Base-by-base conservation (phyloP, 805 yeast genomes). In the Tetrapisispora fleetii region DNA sequence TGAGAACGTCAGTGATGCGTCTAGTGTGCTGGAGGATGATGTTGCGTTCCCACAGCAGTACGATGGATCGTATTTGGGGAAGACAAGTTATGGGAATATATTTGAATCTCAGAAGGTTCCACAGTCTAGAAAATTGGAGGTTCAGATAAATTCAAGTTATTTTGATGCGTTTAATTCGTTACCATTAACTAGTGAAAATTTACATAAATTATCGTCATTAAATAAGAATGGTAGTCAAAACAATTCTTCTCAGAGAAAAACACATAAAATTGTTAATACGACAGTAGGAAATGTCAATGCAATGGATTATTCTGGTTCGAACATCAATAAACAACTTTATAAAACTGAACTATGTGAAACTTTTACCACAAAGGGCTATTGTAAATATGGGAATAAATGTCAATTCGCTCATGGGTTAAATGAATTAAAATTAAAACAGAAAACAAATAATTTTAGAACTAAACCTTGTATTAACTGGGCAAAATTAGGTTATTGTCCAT, bases 401-500 rank as follows among this genome's bases (percentile, higher is more conserved):
- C 96, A 89, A 69, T 89, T 89, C 74, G 96, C 96, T 6, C 97
- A 89, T 62, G 96, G 97, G 18, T 73, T 77, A 37, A 69, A 75
- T 48, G 96, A 89, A 65, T 71, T 89, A 57, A 86, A 86, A 64
- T 56, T 67, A 13, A 81, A 87, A 41, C 82, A 80, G 51, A 54
- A 58, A 18, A 82, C 89, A 11, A 79, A 81, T 48, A 89, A 88
- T 61, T 89, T 91, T 84, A 80, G 95, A 62, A 85, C 95, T 14
- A 89, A 89, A 69, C 85, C 90, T 16, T 89, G 97, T 70, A 83
- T 81, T 53, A 89, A 89, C 64, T 89, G 96, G 95, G 61, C 79
- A 21, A 83, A 81, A 60, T 76, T 75, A 41, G 96, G 96, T 14
- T 70, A 77, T 42, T 89, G 97, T 64, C 79, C 95, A 37, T 89